Evolutionary conservation across 1,139 yeast genomes (phyloP).

Genomic region (Scheffersomyces illinoinensis): DNA sequence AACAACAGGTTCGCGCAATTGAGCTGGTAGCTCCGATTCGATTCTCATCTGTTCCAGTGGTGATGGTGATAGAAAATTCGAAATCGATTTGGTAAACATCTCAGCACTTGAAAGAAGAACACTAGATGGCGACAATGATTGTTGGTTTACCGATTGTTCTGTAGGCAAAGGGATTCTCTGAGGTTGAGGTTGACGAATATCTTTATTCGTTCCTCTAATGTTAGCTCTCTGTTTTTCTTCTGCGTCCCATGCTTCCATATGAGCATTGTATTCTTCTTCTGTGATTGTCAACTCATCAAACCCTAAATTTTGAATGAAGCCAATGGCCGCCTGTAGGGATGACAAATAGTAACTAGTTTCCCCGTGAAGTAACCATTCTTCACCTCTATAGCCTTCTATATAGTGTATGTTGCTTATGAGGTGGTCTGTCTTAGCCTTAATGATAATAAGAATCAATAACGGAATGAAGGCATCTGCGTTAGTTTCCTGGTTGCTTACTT

Average conservation of each 20-base stretch:
- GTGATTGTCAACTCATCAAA: constrained; percentile 60
- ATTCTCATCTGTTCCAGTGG: constrained; percentile 22
- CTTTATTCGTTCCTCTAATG: constrained; percentile 6
- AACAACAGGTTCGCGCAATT: constrained; percentile 8
- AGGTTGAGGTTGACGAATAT: constrained; percentile 21
- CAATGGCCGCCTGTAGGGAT: constrained; percentile 82
- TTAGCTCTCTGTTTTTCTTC: constrained; percentile 26
- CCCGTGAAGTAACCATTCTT: constrained; percentile 69
- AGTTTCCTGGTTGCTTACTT: constrained; percentile 66
- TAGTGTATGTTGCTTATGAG: constrained; percentile 78
- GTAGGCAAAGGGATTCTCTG: constrained; percentile 9
- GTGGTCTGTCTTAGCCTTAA: constrained; percentile 63
- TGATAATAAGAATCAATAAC: constrained; percentile 71
- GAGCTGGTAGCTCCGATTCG: background rate
- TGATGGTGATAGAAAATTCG: constrained; percentile 47
- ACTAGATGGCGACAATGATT: constrained; percentile 47
- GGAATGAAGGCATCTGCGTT: constrained; percentile 96
- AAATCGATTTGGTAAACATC: constrained; percentile 49
- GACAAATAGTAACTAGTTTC: constrained; percentile 88
- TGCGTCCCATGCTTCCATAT: constrained; percentile 52
- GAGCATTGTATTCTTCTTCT: constrained; percentile 54
- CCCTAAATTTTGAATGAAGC: constrained; percentile 66
- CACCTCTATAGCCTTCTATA: constrained; percentile 79
- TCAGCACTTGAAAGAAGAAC: constrained; percentile 56
- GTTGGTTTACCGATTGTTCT: constrained; percentile 4